Evolutionary conservation across 129 eudicot species (phyloP).

Genomic region (Apium graveolens): DNA sequence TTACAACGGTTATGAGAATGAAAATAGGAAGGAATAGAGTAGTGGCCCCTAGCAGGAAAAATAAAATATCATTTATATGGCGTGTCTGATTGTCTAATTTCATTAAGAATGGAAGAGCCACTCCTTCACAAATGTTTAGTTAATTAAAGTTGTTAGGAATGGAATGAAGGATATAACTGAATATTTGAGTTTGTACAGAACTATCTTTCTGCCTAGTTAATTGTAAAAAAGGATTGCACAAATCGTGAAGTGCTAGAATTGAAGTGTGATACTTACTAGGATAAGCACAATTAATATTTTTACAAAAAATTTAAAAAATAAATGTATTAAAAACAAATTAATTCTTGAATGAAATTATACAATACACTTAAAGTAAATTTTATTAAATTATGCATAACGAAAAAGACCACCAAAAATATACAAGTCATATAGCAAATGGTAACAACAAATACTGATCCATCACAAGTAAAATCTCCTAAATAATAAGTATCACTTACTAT

Average conservation of each 20-base stretch:
- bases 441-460: neutral
- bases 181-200: neutral
- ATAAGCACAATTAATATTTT: neutral
- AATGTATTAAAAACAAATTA: neutral
- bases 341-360: neutral
- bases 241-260: neutral
- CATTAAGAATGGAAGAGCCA: neutral
- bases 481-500: neutral
- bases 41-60: neutral
- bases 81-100: neutral
- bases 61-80: neutral
- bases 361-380: neutral
- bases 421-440: neutral
- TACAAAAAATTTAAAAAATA: neutral
- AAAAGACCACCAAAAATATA: neutral
- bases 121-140: neutral
- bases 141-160: neutral
- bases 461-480: neutral
- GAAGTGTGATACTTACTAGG: neutral
- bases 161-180: neutral
- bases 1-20: neutral
- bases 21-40: neutral
- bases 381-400: neutral
- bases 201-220: neutral
- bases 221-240: neutral